Base-by-base conservation (phyloP, 805 yeast genomes). In the Barnettozyma sucrosica region DNA sequence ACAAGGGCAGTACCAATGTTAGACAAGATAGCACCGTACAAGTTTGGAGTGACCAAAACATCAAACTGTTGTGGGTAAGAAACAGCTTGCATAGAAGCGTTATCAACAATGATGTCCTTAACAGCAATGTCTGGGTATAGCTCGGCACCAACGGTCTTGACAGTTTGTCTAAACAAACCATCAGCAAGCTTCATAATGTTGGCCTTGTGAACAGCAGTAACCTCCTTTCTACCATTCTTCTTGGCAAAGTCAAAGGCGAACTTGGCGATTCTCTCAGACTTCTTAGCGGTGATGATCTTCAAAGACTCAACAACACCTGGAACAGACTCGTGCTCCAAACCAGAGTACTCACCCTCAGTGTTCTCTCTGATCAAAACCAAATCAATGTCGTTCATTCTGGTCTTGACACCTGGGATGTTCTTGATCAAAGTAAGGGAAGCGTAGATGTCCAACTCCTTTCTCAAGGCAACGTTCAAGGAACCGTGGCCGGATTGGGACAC, bases 81-180 rank as follows among this genome's bases (percentile, higher is more conserved):
- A 55, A 92, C 99, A 51, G 97, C 97, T 77, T 92, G 98, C 99
- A 92, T 93, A 52, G 97, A 89, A 53, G 98, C 97, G 68, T 92
- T 92, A 74, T 92, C 99, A 61, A 92, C 98, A 72, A 92, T 93
- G 81, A 93, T 87, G 71, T 90, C 96, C 69, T 82, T 83, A 59
- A 83, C 88, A 53, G 76, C 78, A 56, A 92, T 79, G 51, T 83
- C 84, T 56, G 95, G 95, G 73, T 86, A 86, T 70, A 85, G 92
- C 61, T 80, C 82, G 55, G 80, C 85, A 65, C 89, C 90, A 57
- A 93, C 82, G 59, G 84, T 85, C 70, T 89, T 83, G 61, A 92
- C 87, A 57, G 97, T 89, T 70, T 84, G 80, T 79, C 96, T 88
- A 81, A 93, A 92, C 64, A 92, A 79, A 71, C 99, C 99, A 68